Conservation (phyloP, 768 basidiomycete species). For the Gautieria morchelliformis region DNA sequence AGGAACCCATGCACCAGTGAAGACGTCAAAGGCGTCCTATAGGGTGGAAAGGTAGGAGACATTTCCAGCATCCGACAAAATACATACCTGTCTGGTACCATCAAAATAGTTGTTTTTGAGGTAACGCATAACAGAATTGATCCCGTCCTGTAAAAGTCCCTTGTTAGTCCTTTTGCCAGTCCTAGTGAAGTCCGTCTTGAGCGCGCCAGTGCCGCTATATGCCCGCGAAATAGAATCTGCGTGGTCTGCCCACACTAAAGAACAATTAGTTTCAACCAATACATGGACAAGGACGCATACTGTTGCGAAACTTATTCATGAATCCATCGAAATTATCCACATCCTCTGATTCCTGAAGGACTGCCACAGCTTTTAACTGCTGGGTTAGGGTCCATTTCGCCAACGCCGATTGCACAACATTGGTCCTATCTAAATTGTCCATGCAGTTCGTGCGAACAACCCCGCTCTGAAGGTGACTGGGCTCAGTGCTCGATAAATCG, state of each 20-base stretch:
- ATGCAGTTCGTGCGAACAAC: conserved; percentile 92
- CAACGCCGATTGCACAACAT: conserved; percentile 88
- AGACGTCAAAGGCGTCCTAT: conserved; percentile 91
- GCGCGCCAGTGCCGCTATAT: conserved; percentile 89
- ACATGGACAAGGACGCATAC: conserved; percentile 36
- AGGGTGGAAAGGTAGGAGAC: neutral
- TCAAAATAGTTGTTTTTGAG: conserved; percentile 96
- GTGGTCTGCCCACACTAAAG: conserved; percentile 93
- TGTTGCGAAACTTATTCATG: conserved; percentile 76
- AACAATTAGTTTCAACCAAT: conserved; percentile 4
- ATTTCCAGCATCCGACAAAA: neutral
- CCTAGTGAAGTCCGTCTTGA: conserved; percentile 95
- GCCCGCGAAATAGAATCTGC: conserved; percentile 84
- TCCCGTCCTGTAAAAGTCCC: conserved; percentile 76
- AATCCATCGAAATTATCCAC: conserved; percentile 78
- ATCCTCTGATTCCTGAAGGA: conserved; percentile 59
- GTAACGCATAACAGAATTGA: conserved; percentile 78
- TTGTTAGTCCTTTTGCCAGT: conserved; percentile 81
- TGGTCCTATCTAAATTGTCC: conserved; percentile 95
- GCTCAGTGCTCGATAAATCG: conserved; percentile 35
- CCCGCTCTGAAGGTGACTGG: conserved; percentile 58
- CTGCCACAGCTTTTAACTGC: conserved; percentile 66
- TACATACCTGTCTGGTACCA: conserved; percentile 72
- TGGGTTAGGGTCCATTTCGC: conserved; percentile 76
- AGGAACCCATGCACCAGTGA: conserved; percentile 89